A percentile compares a stretch with the other conserved stretches of the same genome.
Conservation (phyloP, 164 flowering plant genomes). For the Cinnamomum chago region DNA sequence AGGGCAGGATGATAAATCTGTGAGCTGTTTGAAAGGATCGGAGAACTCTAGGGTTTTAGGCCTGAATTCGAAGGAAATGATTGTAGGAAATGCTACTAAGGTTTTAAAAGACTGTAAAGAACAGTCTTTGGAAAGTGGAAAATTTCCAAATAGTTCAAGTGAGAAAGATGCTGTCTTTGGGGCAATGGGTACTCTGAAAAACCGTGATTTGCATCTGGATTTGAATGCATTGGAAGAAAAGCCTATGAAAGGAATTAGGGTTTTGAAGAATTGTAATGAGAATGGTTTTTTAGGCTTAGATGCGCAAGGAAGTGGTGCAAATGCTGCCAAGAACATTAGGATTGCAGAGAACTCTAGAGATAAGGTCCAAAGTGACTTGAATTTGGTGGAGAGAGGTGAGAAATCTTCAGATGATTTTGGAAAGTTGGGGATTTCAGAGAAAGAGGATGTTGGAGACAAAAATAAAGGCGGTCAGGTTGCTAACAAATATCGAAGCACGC, state of each 20-base stretch:
- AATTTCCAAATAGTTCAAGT: neutral
- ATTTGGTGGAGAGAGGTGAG: conserved; percentile 12
- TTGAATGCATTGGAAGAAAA: neutral
- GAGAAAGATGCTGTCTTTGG: neutral
- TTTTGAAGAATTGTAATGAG: neutral
- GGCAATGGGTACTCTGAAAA: no score
- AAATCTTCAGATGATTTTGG: conserved; percentile 14
- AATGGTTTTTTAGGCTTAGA: neutral
- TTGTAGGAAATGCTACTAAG: neutral
- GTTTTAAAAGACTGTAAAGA: conserved; percentile 1
- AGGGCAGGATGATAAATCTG: conserved; percentile 14
- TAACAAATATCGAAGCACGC: conserved; percentile 61
- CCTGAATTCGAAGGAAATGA: neutral
- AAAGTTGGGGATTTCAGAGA: conserved; percentile 20
- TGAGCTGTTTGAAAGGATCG: conserved; percentile 15
- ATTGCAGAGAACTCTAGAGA: conserved; percentile 4
- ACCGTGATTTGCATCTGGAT: neutral
- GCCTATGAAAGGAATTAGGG: neutral
- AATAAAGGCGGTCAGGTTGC: conserved; percentile 9
- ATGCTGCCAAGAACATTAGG: conserved; percentile 9
- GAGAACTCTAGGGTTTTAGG: conserved; percentile 12
- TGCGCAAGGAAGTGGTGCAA: neutral
- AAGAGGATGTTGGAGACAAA: conserved; percentile 27
- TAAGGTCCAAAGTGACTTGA: neutral
- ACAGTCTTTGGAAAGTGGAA: neutral